phyloP scores from a whole-genome alignment of 495 filamentous ascomycete genomes.

The Xylaria sp. region DNA sequence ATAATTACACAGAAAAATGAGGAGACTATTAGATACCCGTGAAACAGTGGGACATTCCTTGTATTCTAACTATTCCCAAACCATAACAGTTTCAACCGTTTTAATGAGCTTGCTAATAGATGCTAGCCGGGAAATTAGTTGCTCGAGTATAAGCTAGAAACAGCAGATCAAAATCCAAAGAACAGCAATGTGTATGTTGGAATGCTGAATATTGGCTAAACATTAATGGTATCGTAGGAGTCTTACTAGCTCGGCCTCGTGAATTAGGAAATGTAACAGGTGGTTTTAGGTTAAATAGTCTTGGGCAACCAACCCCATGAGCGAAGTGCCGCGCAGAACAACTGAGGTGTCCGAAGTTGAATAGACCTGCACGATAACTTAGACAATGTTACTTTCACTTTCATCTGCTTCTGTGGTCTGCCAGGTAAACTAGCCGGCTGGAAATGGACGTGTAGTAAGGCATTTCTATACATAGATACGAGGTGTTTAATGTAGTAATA shows the following conservation, averaged over 20 bases:
- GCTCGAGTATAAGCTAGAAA: background rate
- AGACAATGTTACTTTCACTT: background rate
- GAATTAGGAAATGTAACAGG: too few relatives aligned
- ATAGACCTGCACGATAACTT: background rate
- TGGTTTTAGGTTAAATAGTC: background rate
- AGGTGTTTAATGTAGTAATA: background rate
- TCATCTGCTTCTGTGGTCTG: background rate
- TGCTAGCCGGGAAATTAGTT: too few relatives aligned
- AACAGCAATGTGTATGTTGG: background rate
- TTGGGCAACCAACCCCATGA: background rate
- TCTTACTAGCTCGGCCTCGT: too few relatives aligned
- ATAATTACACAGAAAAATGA: conserved; percentile 15
- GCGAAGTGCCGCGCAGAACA: background rate
- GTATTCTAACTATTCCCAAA: background rate
- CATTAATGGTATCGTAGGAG: background rate
- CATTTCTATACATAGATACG: background rate
- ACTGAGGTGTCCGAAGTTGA: too few relatives aligned
- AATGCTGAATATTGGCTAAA: background rate
- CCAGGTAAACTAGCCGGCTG: background rate
- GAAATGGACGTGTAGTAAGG: background rate
- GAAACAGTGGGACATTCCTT: background rate
- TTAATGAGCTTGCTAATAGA: background rate
- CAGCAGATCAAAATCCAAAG: too few relatives aligned
- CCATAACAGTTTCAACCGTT: background rate
- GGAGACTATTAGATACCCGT: conserved; percentile 19